phyloP scores from a whole-genome alignment of 257 asterid genomes.

The Forsythia suspensa region DNA sequence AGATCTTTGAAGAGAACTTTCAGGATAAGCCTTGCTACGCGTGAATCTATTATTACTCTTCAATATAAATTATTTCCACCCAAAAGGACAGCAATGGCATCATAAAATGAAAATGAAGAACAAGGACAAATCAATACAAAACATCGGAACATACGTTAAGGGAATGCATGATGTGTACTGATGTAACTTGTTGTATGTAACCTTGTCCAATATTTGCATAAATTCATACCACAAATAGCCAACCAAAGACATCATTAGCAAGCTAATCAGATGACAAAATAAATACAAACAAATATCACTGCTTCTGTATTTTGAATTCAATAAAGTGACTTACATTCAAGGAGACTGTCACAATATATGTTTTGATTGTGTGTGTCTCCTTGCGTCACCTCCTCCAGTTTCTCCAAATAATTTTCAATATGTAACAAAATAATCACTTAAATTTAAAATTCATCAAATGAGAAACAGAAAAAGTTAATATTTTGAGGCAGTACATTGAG shows the following conservation, averaged over 20 bases:
- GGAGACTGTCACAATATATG: conserved; percentile 54
- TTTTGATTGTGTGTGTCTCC: conserved; percentile 69
- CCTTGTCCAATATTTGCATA: conserved; percentile 89
- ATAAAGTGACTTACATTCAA: conserved; percentile 47
- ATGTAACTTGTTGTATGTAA: conserved; percentile 84
- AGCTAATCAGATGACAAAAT: not conserved
- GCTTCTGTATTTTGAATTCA: not conserved
- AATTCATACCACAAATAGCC: conserved; percentile 85
- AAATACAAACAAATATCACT: not conserved
- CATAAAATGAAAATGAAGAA: not conserved
- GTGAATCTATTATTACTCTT: conserved; percentile 4
- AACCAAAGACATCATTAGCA: conserved; percentile 33
- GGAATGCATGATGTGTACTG: conserved; percentile 99
- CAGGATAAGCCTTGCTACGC: not conserved
- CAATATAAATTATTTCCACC: conserved; percentile 2
- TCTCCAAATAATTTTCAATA: conserved; percentile 97
- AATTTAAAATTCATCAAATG: conserved; percentile 18
- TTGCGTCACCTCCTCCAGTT: conserved; percentile 82
- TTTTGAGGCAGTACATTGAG: conserved; percentile 55
- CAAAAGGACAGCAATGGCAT: not conserved
- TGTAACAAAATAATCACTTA: conserved; percentile 26
- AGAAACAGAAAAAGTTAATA: conserved; percentile 4
- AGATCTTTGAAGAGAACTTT: not conserved
- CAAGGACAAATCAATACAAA: not conserved
- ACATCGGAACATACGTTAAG: conserved; percentile 58